Conservation (phyloP, 1,284 basidiomycete genomes). For the Cystobasidium pallidum region DNA sequence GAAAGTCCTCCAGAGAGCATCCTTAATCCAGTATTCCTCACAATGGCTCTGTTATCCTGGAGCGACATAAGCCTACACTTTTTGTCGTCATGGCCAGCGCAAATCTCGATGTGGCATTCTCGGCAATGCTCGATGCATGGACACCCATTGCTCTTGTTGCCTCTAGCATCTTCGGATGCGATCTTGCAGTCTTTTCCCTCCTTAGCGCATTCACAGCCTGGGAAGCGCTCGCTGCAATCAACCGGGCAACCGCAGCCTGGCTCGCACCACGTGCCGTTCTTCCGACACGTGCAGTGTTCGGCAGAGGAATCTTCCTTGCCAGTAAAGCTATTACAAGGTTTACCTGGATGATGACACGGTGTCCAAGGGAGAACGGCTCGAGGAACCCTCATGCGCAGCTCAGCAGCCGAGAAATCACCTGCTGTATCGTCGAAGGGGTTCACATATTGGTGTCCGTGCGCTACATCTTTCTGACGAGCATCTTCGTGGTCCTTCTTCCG, state of each 20-base stretch:
- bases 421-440: slow-evolving; percentile 10
- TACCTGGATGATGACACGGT: slow-evolving; percentile 42
- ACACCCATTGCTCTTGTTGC: slow-evolving; percentile 9
- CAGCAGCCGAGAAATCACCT: slow-evolving; percentile 22
- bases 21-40: neutral
- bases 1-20: neutral
- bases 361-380: slow-evolving; percentile 31
- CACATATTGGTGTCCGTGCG: neutral
- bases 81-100: slow-evolving; percentile 24
- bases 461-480: slow-evolving; percentile 17
- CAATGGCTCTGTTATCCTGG: slow-evolving; percentile 36
- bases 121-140: slow-evolving; percentile 25
- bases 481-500: slow-evolving; percentile 33
- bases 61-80: slow-evolving; percentile 36
- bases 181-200: slow-evolving; percentile 20
- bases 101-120: slow-evolving; percentile 39
- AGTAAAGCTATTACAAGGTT: slow-evolving; percentile 38
- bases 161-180: slow-evolving; percentile 9
- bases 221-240: slow-evolving; percentile 38
- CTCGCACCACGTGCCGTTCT: slow-evolving; percentile 43
- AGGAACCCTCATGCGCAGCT: slow-evolving; percentile 17
- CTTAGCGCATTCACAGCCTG: slow-evolving; percentile 31
- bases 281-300: slow-evolving; percentile 23
- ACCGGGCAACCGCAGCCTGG: slow-evolving; percentile 41
- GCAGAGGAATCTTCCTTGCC: slow-evolving; percentile 30